Conservation (phyloP, 495 filamentous ascomycete species). For the Oidiodendron maius region DNA sequence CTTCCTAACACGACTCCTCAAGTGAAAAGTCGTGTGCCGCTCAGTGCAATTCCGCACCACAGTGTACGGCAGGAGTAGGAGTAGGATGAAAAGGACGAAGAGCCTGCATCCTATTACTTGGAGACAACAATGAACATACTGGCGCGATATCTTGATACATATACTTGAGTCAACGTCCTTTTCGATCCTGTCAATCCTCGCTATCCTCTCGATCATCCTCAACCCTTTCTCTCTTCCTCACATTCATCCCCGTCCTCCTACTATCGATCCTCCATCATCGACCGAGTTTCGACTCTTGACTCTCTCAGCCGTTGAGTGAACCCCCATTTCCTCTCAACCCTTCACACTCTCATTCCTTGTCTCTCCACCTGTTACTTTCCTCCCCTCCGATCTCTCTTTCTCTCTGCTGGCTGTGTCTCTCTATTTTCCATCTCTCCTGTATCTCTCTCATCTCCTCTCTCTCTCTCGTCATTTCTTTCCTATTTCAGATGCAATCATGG, state of each 20-base stretch:
- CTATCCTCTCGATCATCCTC: neutral
- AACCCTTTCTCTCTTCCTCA: neutral
- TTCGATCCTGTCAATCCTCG: neutral
- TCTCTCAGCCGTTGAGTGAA: neutral
- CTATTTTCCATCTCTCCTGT: neutral
- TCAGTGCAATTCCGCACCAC: neutral
- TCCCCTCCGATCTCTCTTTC: no score
- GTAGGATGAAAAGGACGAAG: neutral
- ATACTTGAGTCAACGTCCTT: neutral
- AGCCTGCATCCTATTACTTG: neutral
- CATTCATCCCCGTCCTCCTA: neutral
- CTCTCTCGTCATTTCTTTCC: no score
- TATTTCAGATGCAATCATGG: neutral
- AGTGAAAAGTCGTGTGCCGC: neutral
- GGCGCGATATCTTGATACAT: neutral
- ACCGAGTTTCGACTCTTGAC: neutral
- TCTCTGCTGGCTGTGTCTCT: no score
- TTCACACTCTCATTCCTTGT: neutral
- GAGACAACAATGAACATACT: neutral
- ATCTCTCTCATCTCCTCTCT: neutral
- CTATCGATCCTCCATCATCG: neutral
- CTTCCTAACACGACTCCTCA: neutral
- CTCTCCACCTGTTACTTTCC: no score
- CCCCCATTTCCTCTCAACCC: neutral
- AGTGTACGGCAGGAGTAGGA: neutral